These are phyloP conservation scores for Flueggea neowawraea DNA, from an alignment of 441 rosid species.

Conservation along the genomic window DNA sequence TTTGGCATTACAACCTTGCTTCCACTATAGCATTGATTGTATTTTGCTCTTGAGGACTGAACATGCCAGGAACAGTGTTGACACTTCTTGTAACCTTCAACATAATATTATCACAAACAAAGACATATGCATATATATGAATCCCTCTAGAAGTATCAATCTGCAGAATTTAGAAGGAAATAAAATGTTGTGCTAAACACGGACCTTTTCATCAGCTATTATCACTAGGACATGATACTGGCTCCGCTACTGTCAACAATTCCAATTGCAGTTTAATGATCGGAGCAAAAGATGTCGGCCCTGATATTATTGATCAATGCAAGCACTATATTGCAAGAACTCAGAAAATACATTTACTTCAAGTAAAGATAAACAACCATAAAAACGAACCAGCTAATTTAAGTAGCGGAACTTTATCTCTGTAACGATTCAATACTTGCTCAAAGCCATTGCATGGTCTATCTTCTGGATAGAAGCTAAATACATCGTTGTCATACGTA, in stretches of 20 bases:
- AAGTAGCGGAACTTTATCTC: slow-evolving; percentile 62
- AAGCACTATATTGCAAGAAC: background rate
- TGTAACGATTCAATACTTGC: slow-evolving; percentile 57
- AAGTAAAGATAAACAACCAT: background rate
- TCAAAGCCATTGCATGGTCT: slow-evolving; percentile 75
- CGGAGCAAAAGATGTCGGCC: slow-evolving; percentile 94
- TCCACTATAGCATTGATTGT: slow-evolving; percentile 81
- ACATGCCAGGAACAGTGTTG: slow-evolving; percentile 47
- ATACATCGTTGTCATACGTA: too few relatives aligned
- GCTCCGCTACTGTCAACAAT: slow-evolving; percentile 80
- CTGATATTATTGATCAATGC: slow-evolving; percentile 25
- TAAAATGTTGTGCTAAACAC: background rate
- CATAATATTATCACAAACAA: background rate
- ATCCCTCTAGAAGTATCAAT: too few relatives aligned
- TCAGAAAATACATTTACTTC: background rate
- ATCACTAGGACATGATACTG: slow-evolving; percentile 89
- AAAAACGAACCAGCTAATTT: slow-evolving; percentile 57
- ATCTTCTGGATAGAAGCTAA: too few relatives aligned
- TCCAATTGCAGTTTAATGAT: slow-evolving; percentile 68
- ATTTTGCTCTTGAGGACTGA: slow-evolving; percentile 76
- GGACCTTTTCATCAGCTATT: slow-evolving; percentile 94
- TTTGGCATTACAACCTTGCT: slow-evolving; percentile 57
- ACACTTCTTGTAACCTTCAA: slow-evolving; percentile 84
- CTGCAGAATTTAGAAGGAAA: background rate
- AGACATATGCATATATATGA: too few relatives aligned